These are phyloP conservation scores for Metschnikowia dekortorum DNA, from an alignment of 805 yeast species.

Conservation along the genomic window DNA sequence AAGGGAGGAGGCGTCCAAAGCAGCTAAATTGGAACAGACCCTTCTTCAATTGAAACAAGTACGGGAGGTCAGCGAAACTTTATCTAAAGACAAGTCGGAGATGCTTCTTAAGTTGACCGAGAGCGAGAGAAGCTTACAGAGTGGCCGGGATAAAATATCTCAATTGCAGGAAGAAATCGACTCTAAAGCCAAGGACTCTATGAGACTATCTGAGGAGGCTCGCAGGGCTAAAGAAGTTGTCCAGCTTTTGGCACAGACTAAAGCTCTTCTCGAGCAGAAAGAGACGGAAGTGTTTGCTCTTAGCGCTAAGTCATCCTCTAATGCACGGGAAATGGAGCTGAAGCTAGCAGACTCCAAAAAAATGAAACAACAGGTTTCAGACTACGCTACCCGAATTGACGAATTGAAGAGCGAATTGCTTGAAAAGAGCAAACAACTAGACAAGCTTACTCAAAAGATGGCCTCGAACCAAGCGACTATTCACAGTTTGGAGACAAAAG, in stretches of 20 bases:
- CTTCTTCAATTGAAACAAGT: constrained; percentile 26
- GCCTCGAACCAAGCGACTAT: background rate
- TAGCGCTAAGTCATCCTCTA: background rate
- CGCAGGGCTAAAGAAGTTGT: background rate
- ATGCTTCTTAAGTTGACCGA: constrained; percentile 17
- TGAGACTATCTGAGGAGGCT: constrained; percentile 5
- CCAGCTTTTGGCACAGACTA: background rate
- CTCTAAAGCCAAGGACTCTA: constrained; percentile 20
- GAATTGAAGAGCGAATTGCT: background rate
- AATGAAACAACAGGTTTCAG: background rate
- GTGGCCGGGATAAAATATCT: background rate
- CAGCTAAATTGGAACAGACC: constrained; percentile 25
- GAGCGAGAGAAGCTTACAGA: constrained; percentile 17
- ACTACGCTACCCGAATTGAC: background rate
- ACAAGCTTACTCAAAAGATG: constrained; percentile 1
- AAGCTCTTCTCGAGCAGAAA: background rate
- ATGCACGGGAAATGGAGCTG: background rate
- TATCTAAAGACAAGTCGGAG: constrained; percentile 28
- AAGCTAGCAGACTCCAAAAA: background rate
- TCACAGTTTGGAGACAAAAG: background rate
- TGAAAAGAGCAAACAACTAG: background rate
- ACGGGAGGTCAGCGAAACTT: constrained; percentile 27
- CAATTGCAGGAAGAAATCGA: constrained; percentile 1
- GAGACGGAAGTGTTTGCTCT: background rate
- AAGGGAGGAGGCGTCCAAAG: constrained; percentile 31